Conservation (phyloP, 148 eudicot species). For the Persicaria tinctoria region DNA sequence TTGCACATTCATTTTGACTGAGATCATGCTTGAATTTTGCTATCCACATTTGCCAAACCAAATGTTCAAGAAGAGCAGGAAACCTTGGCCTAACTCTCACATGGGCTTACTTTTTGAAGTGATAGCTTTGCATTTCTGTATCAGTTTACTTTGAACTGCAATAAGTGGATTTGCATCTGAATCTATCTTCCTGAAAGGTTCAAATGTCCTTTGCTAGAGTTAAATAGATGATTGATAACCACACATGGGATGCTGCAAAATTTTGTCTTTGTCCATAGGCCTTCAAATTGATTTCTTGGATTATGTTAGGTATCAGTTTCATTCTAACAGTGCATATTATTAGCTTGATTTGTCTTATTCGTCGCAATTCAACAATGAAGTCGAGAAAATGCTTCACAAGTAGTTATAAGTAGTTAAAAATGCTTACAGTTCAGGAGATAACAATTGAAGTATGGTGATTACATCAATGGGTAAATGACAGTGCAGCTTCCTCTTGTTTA, state of each 20-base stretch:
- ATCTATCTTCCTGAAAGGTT: background rate
- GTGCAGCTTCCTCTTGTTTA: background rate
- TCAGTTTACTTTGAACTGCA: conserved; percentile 1
- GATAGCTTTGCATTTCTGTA: background rate
- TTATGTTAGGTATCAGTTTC: background rate
- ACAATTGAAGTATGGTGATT: background rate
- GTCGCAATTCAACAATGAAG: no score
- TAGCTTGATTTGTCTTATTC: no score
- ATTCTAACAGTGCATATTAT: background rate
- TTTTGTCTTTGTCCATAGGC: background rate
- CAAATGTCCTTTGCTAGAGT: background rate
- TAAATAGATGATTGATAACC: background rate
- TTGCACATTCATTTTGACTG: conserved; percentile 1
- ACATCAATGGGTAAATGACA: background rate
- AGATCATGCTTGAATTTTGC: background rate
- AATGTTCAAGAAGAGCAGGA: background rate
- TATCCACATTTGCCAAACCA: background rate
- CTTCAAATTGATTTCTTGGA: background rate
- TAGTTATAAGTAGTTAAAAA: background rate
- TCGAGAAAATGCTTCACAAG: no score
- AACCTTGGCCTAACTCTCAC: conserved; percentile 2
- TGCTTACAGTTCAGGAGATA: background rate
- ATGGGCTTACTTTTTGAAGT: conserved; percentile 2
- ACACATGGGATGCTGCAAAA: background rate
- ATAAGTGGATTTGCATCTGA: background rate